Evolutionary conservation across 768 basidiomycete genomes (phyloP), one percentile per base, ranked within the genome.

Genomic region (Lentinula edodes): DNA sequence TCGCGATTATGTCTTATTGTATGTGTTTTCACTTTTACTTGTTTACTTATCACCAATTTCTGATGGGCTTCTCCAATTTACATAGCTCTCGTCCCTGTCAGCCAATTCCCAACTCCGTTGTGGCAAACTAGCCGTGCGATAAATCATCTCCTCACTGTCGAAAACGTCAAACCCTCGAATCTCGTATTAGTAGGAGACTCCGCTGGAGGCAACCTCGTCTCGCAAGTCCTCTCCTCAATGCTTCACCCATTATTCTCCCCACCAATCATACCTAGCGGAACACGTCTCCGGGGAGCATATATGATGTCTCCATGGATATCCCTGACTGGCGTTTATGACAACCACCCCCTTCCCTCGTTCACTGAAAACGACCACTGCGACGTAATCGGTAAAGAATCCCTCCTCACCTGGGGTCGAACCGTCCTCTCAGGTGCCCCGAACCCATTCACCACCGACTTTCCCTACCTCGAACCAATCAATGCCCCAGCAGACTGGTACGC

Each of bases 401-500:
- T 73, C 36, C 60, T 18, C 6, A 38, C n/a, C 5, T 67, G 63
- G 66, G 68, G 66, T 9, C 58, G 61, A 38, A 48, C 23, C 9
- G 67, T 74, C 5, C 66, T 75, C 13, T 64, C 59, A 6, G 67
- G 59, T 34, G 65, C 75, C 20, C 68, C 71, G 15, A 66, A 70
- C n/a, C 56, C 65, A 5, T 57, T 66, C 12, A 64, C 64, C 5
- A 55, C 66, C 9, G 34, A 54, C 20, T 10, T 20, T 35, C 38
- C 35, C 6, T 78, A 76, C 54, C 61, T 69, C 16, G 75, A 79
- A 35, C 66, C 75, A 1, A 62, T 61, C 13, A 64, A 63, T 7
- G 73, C 75, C 2, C 72, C 74, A 12, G 67, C 69, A 6, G 68
- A 63, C n/a, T 78, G 76, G 76, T 77, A 74, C 58, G 63, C 65